A percentile compares a stretch with the other conserved stretches of the same genome.
These are phyloP conservation scores for Chytriomyces confervae DNA, from an alignment of 192 early-diverging fungal genomes.

Conservation along the genomic window DNA sequence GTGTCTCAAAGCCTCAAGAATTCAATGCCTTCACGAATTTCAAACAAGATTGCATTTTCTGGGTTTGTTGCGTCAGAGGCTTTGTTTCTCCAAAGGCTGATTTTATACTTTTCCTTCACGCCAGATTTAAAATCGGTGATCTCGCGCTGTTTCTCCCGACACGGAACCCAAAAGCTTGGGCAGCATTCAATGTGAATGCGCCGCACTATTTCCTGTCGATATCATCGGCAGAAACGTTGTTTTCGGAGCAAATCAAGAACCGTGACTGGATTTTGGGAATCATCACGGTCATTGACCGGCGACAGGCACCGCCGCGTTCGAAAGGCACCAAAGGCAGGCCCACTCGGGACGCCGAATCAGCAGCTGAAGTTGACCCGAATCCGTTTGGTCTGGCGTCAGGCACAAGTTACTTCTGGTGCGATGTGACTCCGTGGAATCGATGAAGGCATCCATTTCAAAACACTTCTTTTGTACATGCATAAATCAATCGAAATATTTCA, in stretches of 20 bases:
- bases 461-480: too few species aligned
- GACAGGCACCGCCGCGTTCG: slow-evolving; percentile 14
- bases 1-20: slow-evolving; percentile 10
- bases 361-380: slow-evolving; percentile 10
- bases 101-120: slow-evolving; percentile 17
- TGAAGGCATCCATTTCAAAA: background rate
- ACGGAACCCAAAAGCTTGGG: slow-evolving; percentile 56
- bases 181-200: slow-evolving; percentile 55
- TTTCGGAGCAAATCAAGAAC: slow-evolving; percentile 47
- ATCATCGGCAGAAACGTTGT: slow-evolving; percentile 27
- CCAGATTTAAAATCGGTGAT: slow-evolving; percentile 49
- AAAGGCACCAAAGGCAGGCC: background rate
- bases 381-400: slow-evolving; percentile 47
- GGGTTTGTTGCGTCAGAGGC: background rate
- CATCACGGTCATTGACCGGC: slow-evolving; percentile 40
- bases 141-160: slow-evolving; percentile 56
- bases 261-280: slow-evolving; percentile 54
- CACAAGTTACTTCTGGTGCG: slow-evolving; percentile 44
- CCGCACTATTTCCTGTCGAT: slow-evolving; percentile 54
- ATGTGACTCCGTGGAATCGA: slow-evolving; percentile 9
- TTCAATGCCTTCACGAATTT: background rate
- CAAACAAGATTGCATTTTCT: slow-evolving; percentile 23
- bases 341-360: background rate
- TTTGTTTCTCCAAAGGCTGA: slow-evolving; percentile 17
- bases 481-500: too few species aligned